Conservation (phyloP, 148 eudicot genomes). For the Suaeda aralocaspica region DNA sequence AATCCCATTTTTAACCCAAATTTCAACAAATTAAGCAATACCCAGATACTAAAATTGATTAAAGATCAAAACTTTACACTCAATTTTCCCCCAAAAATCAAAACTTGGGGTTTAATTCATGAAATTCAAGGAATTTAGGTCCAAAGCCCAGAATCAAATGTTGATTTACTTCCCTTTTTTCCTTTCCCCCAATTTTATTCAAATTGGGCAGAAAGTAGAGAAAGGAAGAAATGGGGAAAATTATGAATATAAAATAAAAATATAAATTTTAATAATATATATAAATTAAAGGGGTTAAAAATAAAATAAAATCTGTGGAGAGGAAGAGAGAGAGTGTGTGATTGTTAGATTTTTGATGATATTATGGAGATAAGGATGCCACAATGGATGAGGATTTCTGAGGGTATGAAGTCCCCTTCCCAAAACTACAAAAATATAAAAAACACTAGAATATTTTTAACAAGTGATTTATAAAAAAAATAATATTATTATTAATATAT, state of each 20-base stretch:
- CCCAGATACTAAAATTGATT: conserved; percentile 16
- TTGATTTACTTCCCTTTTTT: too few species aligned
- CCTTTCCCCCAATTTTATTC: conserved; percentile 10
- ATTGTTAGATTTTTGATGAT: background rate
- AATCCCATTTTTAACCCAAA: conserved; percentile 43
- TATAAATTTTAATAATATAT: too few species aligned
- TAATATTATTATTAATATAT: background rate
- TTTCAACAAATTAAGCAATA: background rate
- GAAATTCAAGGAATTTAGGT: conserved; percentile 5
- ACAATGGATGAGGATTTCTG: conserved; percentile 22
- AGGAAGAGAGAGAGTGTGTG: conserved; percentile 11
- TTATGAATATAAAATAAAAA: conserved; percentile 13
- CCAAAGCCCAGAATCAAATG: conserved; percentile 12
- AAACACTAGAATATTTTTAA: background rate
- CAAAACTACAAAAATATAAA: conserved; percentile 10
- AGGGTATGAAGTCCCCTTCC: conserved; percentile 19
- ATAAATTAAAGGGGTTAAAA: conserved; percentile 12
- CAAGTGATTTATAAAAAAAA: background rate
- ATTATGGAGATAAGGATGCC: conserved; percentile 23
- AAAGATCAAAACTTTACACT: conserved; percentile 11
- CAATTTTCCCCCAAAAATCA: conserved; percentile 9
- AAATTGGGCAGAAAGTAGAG: conserved; percentile 17
- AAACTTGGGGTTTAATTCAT: conserved; percentile 12
- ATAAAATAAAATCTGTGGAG: conserved; percentile 20
- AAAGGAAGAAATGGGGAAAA: conserved; percentile 5